Conservation (phyloP, 768 basidiomycete species). For the Boletus rubropictus region DNA sequence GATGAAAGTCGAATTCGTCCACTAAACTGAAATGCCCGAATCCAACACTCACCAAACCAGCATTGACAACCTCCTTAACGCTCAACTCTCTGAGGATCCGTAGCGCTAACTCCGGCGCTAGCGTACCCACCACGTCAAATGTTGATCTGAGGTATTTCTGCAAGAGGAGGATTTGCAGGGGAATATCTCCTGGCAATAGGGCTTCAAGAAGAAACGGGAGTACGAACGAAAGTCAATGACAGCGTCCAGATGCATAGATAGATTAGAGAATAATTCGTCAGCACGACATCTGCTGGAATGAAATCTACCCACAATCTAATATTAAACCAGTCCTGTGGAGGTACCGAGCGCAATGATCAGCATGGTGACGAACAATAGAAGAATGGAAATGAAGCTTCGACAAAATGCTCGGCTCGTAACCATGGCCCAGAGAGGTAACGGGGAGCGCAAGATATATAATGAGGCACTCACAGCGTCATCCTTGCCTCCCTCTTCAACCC, state of each 20-base stretch:
- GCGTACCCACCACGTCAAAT: slow-evolving; percentile 72
- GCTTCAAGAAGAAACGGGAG: slow-evolving; percentile 35
- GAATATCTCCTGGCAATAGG: slow-evolving; percentile 79
- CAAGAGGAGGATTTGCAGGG: slow-evolving; percentile 74
- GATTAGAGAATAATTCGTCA: slow-evolving; percentile 2
- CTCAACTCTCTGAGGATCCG: slow-evolving; percentile 54
- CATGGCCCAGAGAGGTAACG: background rate
- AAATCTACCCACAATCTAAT: slow-evolving; percentile 20
- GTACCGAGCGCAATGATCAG: slow-evolving; percentile 1
- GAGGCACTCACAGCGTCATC: slow-evolving; percentile 60
- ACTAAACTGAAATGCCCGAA: background rate
- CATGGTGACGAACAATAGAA: background rate
- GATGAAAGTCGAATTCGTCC: background rate
- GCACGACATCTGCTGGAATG: slow-evolving; percentile 1
- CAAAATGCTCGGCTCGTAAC: background rate
- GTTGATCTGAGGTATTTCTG: slow-evolving; percentile 80
- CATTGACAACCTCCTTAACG: slow-evolving; percentile 55
- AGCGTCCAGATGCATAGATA: background rate
- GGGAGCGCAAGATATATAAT: background rate
- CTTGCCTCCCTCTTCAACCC: slow-evolving; percentile 59
- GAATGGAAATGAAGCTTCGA: background rate
- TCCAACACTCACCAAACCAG: slow-evolving; percentile 31
- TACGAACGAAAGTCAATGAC: slow-evolving; percentile 5
- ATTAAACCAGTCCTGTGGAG: slow-evolving; percentile 25
- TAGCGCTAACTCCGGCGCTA: slow-evolving; percentile 61